These are phyloP conservation scores for Hortiboletus campestris DNA, from an alignment of 768 basidiomycete species.

Conservation along the genomic window DNA sequence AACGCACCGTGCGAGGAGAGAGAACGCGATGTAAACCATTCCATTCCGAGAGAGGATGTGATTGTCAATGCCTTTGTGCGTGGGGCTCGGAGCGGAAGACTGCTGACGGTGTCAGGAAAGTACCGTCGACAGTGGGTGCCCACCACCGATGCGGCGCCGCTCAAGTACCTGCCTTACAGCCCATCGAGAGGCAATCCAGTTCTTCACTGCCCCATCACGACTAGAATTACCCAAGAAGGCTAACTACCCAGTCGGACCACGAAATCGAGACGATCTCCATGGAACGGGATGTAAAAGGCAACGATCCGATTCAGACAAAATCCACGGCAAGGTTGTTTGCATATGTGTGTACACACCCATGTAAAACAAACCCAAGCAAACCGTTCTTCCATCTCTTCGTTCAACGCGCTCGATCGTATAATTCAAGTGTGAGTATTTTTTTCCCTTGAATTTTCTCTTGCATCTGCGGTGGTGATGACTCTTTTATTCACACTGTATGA, in stretches of 20 bases:
- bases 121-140: not conserved
- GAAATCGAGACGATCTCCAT: not conserved
- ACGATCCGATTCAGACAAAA: no score
- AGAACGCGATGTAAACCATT: not conserved
- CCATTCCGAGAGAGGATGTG: not conserved
- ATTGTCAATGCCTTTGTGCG: not conserved
- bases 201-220: not conserved
- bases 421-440: slow-evolving; percentile 17
- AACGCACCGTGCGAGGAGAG: not conserved
- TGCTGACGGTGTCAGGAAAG: not conserved
- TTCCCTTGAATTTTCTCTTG: not conserved
- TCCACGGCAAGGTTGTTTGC: slow-evolving; percentile 13
- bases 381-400: not conserved
- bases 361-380: slow-evolving; percentile 22
- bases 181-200: not conserved
- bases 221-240: not conserved
- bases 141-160: not conserved
- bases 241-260: no score
- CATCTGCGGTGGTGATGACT: slow-evolving; percentile 48
- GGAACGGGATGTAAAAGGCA: not conserved
- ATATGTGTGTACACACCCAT: slow-evolving; percentile 3
- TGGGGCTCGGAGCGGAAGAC: slow-evolving; percentile 4
- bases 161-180: not conserved
- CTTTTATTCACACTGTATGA: slow-evolving; percentile 77
- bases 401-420: not conserved